Percentiles rank a stretch among this genome's conserved stretches.
phyloP scores from a whole-genome alignment of 768 basidiomycete species.

The Hericium coralloides region DNA sequence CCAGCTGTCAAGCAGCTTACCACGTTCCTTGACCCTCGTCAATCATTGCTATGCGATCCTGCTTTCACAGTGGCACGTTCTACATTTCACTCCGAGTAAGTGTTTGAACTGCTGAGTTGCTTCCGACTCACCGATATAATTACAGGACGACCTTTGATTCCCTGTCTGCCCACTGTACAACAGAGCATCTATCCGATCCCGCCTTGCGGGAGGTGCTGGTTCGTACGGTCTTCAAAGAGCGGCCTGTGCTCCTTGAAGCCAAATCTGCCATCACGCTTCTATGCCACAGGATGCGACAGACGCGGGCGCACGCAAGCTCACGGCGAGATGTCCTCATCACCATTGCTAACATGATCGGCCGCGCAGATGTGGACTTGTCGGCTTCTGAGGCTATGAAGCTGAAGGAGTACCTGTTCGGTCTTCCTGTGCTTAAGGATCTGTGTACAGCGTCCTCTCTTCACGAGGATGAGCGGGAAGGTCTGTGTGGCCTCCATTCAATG shows the following conservation, averaged over 20 bases:
- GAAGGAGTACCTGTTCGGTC: neutral
- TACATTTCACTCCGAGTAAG: neutral
- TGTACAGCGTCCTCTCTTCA: neutral
- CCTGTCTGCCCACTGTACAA: neutral
- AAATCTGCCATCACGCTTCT: neutral
- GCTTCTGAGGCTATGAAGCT: neutral
- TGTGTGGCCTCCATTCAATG: neutral
- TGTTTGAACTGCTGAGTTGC: neutral
- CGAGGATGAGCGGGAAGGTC: neutral
- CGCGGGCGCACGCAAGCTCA: neutral
- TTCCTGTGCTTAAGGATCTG: neutral
- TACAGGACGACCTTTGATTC: neutral
- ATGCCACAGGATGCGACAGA: neutral
- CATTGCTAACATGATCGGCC: neutral
- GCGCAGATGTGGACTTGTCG: neutral
- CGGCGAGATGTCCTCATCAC: neutral
- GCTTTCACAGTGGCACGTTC: neutral
- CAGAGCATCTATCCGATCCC: neutral
- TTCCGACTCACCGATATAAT: neutral
- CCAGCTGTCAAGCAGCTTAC: slow-evolving; percentile 35
- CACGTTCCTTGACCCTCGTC: slow-evolving; percentile 34
- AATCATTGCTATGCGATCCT: slow-evolving; percentile 29
- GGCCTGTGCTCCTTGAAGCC: neutral
- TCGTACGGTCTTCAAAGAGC: neutral
- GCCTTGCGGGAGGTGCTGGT: neutral